These are phyloP conservation scores for Claviceps purpurea DNA, from an alignment of 2,329 filamentous ascomycete genomes.

Conservation along the genomic window DNA sequence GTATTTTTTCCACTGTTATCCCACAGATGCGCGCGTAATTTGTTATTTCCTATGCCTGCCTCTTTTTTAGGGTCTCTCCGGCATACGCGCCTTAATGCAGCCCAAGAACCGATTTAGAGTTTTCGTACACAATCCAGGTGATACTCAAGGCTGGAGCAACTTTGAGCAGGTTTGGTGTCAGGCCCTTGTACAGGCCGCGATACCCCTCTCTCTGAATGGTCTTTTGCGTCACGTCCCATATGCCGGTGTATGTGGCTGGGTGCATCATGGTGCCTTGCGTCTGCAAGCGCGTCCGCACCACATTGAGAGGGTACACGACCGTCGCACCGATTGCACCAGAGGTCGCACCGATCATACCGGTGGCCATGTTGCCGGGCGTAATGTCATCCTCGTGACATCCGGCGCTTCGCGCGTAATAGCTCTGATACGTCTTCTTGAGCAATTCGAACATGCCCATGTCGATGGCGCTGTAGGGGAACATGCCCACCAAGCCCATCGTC, in stretches of 20 bases:
- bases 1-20: neutral
- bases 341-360: constrained; percentile 78
- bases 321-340: constrained; percentile 86
- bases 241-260: constrained; percentile 77
- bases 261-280: constrained; percentile 92
- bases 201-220: constrained; percentile 74
- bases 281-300: constrained; percentile 81
- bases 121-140: constrained; percentile 87
- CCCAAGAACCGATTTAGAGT: constrained; percentile 60
- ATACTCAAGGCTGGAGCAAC: constrained; percentile 94
- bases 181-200: constrained; percentile 80
- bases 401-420: constrained; percentile 52
- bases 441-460: constrained; percentile 94
- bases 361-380: constrained; percentile 65
- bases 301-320: constrained; percentile 90
- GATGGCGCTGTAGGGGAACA: constrained; percentile 96
- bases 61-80: neutral
- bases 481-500: constrained; percentile 84
- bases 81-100: constrained; percentile 22
- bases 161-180: constrained; percentile 91
- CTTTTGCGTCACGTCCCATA: constrained; percentile 74
- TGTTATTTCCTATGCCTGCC: neutral
- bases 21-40: neutral
- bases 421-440: constrained; percentile 62
- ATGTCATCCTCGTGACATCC: constrained; percentile 76